Base-by-base conservation (phyloP, 2,329 filamentous ascomycete genomes). In the Hymenoscyphus salicellus region DNA sequence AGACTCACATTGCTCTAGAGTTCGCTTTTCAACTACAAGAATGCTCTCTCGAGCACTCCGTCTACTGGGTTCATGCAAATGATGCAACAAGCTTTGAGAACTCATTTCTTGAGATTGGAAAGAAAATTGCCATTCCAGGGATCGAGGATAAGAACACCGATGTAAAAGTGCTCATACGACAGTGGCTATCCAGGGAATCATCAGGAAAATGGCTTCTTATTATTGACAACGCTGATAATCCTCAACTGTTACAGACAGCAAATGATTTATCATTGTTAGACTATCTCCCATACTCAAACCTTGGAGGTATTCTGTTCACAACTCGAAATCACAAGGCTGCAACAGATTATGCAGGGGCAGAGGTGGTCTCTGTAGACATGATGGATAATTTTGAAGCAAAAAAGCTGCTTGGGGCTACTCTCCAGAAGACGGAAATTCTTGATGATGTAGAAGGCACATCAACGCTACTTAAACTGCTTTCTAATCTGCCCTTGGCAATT, bases 401-500 rank as follows among this genome's bases (percentile, higher is more conserved):
- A 5, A 20, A 46, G 10, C 23, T 60, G 2, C 38, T 60, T 7
- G 28, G n/a, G 10, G 46, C 43, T 1, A 32, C 4, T 32, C 16
- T 20, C 38, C 20, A 43, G 14, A 26, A 23, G 2, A n/a, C 16
- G 14, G 17, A 23, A 23, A 2, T 58, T 28, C 16, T 38, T 2
- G n/a, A 58, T 2, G 11, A 36, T 38, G n/a, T 2, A 14, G 11
- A 36, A 1, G 14, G n/a, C 2, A 38, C 28, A 14, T 17, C 1
- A 46, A 20, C n/a, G 20, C 36, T 60, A 3, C 38, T 60, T 43
- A 5, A 46, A 6, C 58, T 23, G 14, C 58, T 60, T n/a, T 2
- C 17, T n/a, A 17, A 16, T 28, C 59, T 61, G 2, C 59, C 59
- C 5, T 28, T 61, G 20, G 59, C 59, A 41, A 16, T 61, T 26